Evolutionary conservation across 2,329 filamentous ascomycete genomes (phyloP).

Genomic region (Epichloe sp.): DNA sequence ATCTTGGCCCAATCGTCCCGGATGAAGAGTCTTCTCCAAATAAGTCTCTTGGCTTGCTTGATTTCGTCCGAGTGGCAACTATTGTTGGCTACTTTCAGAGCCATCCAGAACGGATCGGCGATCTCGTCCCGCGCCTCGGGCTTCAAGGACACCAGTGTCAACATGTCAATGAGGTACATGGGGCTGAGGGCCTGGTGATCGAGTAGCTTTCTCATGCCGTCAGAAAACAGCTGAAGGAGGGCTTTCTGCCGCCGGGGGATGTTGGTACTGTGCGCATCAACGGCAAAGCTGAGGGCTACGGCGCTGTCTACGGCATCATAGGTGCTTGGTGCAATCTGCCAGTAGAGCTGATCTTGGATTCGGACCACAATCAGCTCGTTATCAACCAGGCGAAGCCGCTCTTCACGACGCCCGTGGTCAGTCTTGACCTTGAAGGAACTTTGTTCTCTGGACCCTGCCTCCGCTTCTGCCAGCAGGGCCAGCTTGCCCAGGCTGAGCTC

Average conservation of each 20-base stretch:
- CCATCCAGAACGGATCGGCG: slow-evolving; percentile 61
- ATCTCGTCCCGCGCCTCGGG: slow-evolving; percentile 37
- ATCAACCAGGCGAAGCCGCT: slow-evolving; percentile 40
- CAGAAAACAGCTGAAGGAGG: slow-evolving; percentile 58
- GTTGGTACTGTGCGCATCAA: slow-evolving; percentile 50
- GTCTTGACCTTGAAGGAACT: slow-evolving; percentile 25
- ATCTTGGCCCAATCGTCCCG: slow-evolving; percentile 74
- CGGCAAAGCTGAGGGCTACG: slow-evolving; percentile 62
- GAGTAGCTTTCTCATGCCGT: slow-evolving; percentile 56
- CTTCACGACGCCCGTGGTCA: slow-evolving; percentile 25
- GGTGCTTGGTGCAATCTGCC: slow-evolving; percentile 55
- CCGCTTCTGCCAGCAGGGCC: slow-evolving; percentile 51
- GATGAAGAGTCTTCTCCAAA: slow-evolving; percentile 81
- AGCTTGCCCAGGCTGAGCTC: slow-evolving; percentile 85
- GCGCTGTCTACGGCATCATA: slow-evolving; percentile 64
- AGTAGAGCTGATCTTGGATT: slow-evolving; percentile 68
- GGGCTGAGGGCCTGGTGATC: slow-evolving; percentile 58
- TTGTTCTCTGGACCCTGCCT: slow-evolving; percentile 9
- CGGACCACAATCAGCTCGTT: slow-evolving; percentile 54
- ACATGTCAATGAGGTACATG: slow-evolving; percentile 53
- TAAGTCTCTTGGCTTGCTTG: slow-evolving; percentile 44
- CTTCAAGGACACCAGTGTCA: slow-evolving; percentile 56
- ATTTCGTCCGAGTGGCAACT: slow-evolving; percentile 43
- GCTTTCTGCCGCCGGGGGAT: slow-evolving; percentile 47
- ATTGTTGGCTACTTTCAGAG: slow-evolving; percentile 47